phyloP scores from a whole-genome alignment of 306 rosid genomes.

The Lathyrus oleraceus region DNA sequence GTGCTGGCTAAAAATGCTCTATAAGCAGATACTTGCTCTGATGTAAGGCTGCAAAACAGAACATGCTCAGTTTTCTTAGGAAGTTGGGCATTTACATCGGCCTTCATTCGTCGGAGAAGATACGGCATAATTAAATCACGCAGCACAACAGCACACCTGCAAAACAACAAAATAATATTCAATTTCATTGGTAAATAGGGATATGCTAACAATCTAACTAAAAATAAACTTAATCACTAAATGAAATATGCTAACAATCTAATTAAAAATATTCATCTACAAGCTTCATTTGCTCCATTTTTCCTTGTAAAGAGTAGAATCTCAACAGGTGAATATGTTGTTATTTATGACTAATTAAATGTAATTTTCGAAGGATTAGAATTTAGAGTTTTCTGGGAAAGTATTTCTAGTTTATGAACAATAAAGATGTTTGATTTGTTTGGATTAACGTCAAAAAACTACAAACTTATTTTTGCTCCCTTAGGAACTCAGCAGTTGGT shows the following conservation, averaged over 20 bases:
- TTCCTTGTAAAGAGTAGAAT: background rate
- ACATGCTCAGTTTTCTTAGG: conserved; percentile 99
- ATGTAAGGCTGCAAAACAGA: conserved; percentile 87
- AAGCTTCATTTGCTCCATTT: conserved; percentile 21
- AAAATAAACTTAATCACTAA: conserved; percentile 10
- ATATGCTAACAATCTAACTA: background rate
- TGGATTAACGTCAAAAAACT: background rate
- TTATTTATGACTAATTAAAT: background rate
- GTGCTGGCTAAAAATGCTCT: conserved; percentile 98
- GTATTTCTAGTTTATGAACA: conserved; percentile 1
- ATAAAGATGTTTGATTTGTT: background rate
- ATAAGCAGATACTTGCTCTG: conserved; percentile 84
- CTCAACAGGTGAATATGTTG: background rate
- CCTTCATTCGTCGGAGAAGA: conserved; percentile 98
- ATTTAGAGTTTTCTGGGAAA: conserved; percentile 6
- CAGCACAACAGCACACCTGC: conserved; percentile 95
- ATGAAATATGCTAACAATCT: conserved; percentile 22
- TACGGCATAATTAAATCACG: conserved; percentile 97
- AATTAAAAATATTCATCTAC: conserved; percentile 23
- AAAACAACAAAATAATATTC: conserved; percentile 31
- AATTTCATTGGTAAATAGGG: conserved; percentile 17
- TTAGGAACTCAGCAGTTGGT: background rate
- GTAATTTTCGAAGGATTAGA: conserved; percentile 9
- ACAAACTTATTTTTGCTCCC: background rate
- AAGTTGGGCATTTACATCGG: conserved; percentile 89